These are phyloP conservation scores for Oryza longistaminata DNA, from an alignment of 176 grass and related monocot species.

Conservation along the genomic window DNA sequence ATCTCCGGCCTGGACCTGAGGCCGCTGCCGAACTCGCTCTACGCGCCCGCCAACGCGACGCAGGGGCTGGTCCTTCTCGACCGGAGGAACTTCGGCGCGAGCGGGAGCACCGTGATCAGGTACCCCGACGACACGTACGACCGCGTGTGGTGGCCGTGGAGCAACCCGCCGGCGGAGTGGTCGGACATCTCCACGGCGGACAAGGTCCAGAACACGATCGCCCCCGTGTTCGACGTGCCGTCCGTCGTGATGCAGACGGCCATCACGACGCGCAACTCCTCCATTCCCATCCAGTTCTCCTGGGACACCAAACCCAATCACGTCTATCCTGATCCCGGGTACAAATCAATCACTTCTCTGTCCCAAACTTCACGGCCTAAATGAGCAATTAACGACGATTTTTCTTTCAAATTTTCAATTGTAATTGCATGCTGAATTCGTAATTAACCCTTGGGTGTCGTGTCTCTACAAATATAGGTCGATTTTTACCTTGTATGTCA, in stretches of 20 bases:
- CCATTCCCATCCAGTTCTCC: slow-evolving; percentile 19
- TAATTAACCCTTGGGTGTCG: too few species aligned
- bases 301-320: not conserved
- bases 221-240: slow-evolving; percentile 20
- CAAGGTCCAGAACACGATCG: not conserved
- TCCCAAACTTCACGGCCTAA: not conserved
- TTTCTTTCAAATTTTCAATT: too few species aligned
- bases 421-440: too few species aligned
- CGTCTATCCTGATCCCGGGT: slow-evolving; percentile 6
- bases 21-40: slow-evolving; percentile 36
- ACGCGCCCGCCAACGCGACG: not conserved
- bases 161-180: slow-evolving; percentile 19
- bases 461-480: not conserved
- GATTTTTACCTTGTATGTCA: slow-evolving; percentile 1
- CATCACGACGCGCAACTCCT: slow-evolving; percentile 32
- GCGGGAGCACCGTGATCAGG: not conserved
- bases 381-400: too few species aligned
- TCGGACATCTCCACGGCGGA: slow-evolving; percentile 34
- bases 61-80: slow-evolving; percentile 22
- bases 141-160: slow-evolving; percentile 39
- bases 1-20: slow-evolving; percentile 53
- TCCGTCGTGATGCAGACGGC: slow-evolving; percentile 31
- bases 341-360: not conserved
- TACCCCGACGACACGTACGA: slow-evolving; percentile 40
- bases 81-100: slow-evolving; percentile 29